phyloP scores from a whole-genome alignment of 495 filamentous ascomycete species.

The Usnea hakonensis region DNA sequence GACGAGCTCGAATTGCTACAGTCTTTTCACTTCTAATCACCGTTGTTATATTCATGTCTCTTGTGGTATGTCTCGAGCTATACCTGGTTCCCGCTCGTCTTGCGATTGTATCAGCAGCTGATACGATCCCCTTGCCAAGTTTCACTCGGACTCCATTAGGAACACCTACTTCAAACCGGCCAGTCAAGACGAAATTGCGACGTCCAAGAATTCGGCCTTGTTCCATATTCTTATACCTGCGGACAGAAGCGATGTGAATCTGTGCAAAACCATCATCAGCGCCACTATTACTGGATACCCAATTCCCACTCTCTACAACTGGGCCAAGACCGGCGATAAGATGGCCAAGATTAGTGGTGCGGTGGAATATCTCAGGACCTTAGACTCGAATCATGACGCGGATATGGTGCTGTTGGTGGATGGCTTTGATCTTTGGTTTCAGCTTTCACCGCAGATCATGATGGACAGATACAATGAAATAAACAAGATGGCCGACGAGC shows the following conservation, averaged over 20 bases:
- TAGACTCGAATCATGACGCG: slow-evolving; percentile 8
- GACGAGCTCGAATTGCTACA: background rate
- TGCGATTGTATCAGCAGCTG: background rate
- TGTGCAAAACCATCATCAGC: slow-evolving; percentile 16
- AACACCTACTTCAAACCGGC: background rate
- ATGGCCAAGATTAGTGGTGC: slow-evolving; percentile 14
- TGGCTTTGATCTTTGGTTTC: slow-evolving; percentile 19
- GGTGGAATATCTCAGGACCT: background rate
- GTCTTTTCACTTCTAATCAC: background rate
- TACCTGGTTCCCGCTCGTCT: background rate
- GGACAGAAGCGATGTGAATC: slow-evolving; percentile 8
- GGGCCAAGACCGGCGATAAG: slow-evolving; percentile 6
- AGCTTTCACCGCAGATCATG: slow-evolving; percentile 10
- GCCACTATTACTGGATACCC: slow-evolving; percentile 12
- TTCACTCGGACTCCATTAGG: background rate
- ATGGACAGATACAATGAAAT: slow-evolving; percentile 11
- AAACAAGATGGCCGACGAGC: slow-evolving; percentile 2
- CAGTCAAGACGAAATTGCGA: background rate
- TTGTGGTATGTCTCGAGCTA: slow-evolving; percentile 1
- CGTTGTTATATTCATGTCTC: background rate
- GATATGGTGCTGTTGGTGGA: slow-evolving; percentile 14
- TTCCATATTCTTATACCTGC: slow-evolving; percentile 17
- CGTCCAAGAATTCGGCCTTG: background rate
- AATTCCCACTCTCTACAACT: slow-evolving; percentile 15
- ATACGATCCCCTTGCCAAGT: background rate